phyloP scores from a whole-genome alignment of 768 basidiomycete species.

The Tulasnella sp. region DNA sequence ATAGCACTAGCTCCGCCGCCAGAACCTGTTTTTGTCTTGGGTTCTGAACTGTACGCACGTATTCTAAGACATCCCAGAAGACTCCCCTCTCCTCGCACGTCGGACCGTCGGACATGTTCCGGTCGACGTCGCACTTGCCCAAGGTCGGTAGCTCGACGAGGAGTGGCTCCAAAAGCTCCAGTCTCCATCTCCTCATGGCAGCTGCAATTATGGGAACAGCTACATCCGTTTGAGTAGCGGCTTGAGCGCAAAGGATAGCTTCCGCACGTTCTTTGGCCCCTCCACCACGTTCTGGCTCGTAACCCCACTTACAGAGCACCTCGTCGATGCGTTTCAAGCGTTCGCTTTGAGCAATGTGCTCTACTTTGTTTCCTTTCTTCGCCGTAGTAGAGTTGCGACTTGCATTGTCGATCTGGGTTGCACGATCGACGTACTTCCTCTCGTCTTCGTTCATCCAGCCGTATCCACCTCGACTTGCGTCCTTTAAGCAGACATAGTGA shows the following conservation, averaged over 20 bases:
- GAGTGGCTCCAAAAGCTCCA: constrained; percentile 15
- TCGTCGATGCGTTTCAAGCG: constrained; percentile 12
- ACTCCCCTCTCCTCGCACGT: background rate
- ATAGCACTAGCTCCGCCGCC: background rate
- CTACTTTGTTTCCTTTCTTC: background rate
- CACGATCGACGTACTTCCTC: background rate
- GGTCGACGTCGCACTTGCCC: background rate
- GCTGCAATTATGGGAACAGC: background rate
- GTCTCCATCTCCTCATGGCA: constrained; percentile 12
- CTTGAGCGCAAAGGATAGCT: constrained; percentile 11
- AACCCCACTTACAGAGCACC: constrained; percentile 21
- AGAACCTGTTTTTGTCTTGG: background rate
- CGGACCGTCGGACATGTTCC: background rate
- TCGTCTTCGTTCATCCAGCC: constrained; percentile 11
- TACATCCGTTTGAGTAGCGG: background rate
- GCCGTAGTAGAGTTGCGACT: background rate
- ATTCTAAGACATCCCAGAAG: background rate
- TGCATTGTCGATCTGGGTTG: background rate
- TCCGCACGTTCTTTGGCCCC: background rate
- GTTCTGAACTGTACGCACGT: background rate
- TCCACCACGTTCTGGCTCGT: background rate
- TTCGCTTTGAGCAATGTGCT: background rate
- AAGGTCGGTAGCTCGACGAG: background rate
- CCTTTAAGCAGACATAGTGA: constrained; percentile 12
- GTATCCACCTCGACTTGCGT: constrained; percentile 12